Evolutionary conservation across 2,329 filamentous ascomycete species (phyloP).

Genomic region (Diaporthe sp.): DNA sequence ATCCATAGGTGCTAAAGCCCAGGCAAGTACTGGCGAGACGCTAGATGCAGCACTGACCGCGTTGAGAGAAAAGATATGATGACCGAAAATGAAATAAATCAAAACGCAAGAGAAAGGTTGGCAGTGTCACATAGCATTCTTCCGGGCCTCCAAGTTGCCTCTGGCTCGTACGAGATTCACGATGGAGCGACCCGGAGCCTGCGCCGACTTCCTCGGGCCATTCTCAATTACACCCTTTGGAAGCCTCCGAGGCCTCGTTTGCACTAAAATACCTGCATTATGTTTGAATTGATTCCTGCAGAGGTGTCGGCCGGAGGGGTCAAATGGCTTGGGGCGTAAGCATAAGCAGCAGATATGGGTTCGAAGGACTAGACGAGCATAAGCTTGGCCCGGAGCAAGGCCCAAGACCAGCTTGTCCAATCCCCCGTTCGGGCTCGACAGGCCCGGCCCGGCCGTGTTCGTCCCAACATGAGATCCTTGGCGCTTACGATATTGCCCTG

Average conservation of each 20-base stretch:
- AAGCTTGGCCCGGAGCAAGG: background rate
- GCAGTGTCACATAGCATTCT: background rate
- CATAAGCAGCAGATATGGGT: background rate
- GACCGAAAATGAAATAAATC: too few relatives aligned
- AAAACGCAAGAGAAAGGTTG: background rate
- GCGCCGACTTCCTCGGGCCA: background rate
- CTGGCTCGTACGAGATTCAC: background rate
- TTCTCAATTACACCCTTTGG: background rate
- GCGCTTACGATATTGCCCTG: background rate
- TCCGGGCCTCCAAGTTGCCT: background rate
- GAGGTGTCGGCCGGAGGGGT: background rate
- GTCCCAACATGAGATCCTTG: conserved; percentile 1
- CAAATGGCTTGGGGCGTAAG: background rate
- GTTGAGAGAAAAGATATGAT: too few relatives aligned
- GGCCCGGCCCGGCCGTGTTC: background rate
- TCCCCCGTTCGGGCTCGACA: background rate
- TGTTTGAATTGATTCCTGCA: too few relatives aligned
- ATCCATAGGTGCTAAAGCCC: background rate
- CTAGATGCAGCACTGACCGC: too few relatives aligned
- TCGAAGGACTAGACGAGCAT: conserved; percentile 1
- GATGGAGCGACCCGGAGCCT: background rate
- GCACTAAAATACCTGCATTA: background rate
- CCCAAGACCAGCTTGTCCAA: background rate
- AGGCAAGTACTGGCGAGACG: background rate
- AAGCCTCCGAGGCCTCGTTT: background rate